A percentile compares a stretch with the other conserved stretches of the same genome.
phyloP scores from a whole-genome alignment of 2,329 filamentous ascomycete species.

The Sclerotinia sclerotiorum region DNA sequence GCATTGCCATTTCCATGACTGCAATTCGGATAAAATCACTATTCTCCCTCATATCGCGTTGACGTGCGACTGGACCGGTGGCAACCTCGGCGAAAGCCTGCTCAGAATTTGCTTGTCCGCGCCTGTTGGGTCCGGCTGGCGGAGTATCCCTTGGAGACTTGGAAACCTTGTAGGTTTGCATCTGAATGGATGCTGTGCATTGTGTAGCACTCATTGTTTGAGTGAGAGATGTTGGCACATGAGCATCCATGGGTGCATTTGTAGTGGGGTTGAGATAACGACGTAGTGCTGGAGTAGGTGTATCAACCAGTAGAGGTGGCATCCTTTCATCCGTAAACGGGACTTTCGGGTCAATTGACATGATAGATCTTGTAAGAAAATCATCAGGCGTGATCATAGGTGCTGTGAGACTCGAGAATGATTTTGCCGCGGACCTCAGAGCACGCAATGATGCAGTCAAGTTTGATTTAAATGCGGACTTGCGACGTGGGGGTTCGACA shows the following conservation, averaged over 20 bases:
- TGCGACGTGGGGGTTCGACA: conserved; percentile 30
- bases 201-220: conserved; percentile 43
- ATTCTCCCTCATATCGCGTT: conserved; percentile 69
- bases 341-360: conserved; percentile 65
- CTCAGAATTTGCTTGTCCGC: conserved; percentile 35
- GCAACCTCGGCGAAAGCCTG: conserved; percentile 41
- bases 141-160: conserved; percentile 43
- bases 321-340: conserved; percentile 68
- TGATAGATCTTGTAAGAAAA: conserved; percentile 65
- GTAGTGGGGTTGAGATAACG: conserved; percentile 67
- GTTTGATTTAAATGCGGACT: conserved; percentile 64
- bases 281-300: conserved; percentile 64
- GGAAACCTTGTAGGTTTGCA: conserved; percentile 63
- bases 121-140: conserved; percentile 39
- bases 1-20: conserved; percentile 72
- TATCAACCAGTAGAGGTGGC: conserved; percentile 61
- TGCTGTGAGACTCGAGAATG: conserved; percentile 62
- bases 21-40: conserved; percentile 69
- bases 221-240: conserved; percentile 40
- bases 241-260: conserved; percentile 47
- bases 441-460: conserved; percentile 65
- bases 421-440: conserved; percentile 60
- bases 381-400: conserved; percentile 65
- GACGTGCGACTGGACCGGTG: conserved; percentile 51
- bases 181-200: conserved; percentile 68